These are phyloP conservation scores for Saturnispora ahearnii DNA, from an alignment of 805 yeast species.

Conservation along the genomic window DNA sequence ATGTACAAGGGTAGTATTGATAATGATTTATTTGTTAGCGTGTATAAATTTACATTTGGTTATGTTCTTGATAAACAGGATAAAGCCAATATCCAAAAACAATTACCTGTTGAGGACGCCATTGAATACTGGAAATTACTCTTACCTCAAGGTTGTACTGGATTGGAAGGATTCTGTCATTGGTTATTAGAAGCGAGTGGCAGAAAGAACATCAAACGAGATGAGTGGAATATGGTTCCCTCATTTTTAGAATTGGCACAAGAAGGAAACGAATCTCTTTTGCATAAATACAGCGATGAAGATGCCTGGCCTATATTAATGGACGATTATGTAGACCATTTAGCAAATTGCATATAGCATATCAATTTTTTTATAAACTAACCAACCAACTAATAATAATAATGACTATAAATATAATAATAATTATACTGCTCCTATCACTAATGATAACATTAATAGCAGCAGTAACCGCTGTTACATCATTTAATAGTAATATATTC, in stretches of 20 bases:
- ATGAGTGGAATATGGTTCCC: slow-evolving; percentile 70
- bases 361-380: neutral
- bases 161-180: slow-evolving; percentile 49
- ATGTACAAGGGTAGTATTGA: slow-evolving; percentile 29
- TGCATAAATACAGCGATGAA: slow-evolving; percentile 60
- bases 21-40: slow-evolving; percentile 37
- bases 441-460: too few relatives aligned
- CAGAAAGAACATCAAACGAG: slow-evolving; percentile 49
- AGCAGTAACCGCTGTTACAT: too few relatives aligned
- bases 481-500: neutral
- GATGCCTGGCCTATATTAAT: slow-evolving; percentile 90
- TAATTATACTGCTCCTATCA: neutral
- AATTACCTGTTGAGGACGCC: slow-evolving; percentile 52
- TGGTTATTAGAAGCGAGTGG: slow-evolving; percentile 23
- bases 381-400: too few relatives aligned
- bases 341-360: neutral
- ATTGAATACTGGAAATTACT: slow-evolving; percentile 71
- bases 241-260: slow-evolving; percentile 8
- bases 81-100: slow-evolving; percentile 31
- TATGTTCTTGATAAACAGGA: slow-evolving; percentile 50
- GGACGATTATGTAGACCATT: slow-evolving; percentile 67
- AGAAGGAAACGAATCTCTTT: slow-evolving; percentile 23
- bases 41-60: slow-evolving; percentile 66
- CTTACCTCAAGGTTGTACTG: slow-evolving; percentile 29
- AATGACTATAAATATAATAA: too few relatives aligned